Conservation (phyloP, 768 basidiomycete genomes). For the Tulasnella sp. region DNA sequence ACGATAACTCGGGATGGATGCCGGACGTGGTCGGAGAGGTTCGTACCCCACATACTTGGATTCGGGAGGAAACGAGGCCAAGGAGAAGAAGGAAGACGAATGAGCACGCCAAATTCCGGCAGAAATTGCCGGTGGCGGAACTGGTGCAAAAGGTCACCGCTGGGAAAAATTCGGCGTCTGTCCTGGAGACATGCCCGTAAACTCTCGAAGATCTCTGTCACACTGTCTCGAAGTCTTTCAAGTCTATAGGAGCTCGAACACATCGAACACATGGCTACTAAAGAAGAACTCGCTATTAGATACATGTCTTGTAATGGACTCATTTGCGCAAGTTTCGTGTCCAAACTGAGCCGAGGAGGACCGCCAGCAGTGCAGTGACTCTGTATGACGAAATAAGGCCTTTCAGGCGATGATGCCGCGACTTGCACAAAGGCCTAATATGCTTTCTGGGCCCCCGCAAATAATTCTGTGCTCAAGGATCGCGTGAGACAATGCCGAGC, state of each 20-base stretch:
- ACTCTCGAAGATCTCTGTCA: neutral
- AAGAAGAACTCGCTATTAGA: neutral
- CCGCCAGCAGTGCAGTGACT: neutral
- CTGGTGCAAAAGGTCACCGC: neutral
- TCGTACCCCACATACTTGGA: neutral
- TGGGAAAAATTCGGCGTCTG: neutral
- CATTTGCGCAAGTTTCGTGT: neutral
- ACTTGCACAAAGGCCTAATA: neutral
- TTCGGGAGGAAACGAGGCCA: neutral
- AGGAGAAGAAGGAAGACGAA: neutral
- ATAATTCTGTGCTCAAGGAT: neutral
- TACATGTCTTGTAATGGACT: neutral
- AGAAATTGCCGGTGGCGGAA: neutral
- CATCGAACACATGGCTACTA: neutral
- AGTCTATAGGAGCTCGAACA: neutral
- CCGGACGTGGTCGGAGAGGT: neutral
- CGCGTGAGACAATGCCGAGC: neutral
- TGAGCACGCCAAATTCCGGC: neutral
- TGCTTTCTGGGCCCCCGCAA: neutral
- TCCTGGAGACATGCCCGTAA: neutral
- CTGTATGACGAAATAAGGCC: neutral
- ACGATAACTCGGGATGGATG: neutral
- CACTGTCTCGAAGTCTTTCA: neutral
- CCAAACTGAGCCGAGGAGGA: neutral
- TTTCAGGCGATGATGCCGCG: neutral